Percentiles rank a stretch among this genome's conserved stretches.
Conservation (phyloP, 2,329 filamentous ascomycete species). For the Fusarium sambucinum region DNA sequence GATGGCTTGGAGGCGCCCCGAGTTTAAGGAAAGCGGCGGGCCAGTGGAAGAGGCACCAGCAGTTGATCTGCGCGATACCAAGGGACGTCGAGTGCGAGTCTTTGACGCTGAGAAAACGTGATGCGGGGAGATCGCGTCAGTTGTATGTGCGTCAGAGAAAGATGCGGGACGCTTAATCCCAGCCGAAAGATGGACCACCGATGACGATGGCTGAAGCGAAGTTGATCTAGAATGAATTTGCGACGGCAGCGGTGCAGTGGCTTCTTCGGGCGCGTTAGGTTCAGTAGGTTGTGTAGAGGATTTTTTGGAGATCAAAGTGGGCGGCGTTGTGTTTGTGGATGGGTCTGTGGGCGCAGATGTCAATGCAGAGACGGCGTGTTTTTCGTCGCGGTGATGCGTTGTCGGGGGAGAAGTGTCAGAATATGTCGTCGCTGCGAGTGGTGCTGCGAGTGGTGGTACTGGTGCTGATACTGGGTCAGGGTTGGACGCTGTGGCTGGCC, state of each 20-base stretch:
- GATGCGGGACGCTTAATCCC: conserved; percentile 46
- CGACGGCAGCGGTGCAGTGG: conserved; percentile 38
- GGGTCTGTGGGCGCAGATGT: conserved; percentile 30
- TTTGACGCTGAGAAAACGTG: conserved; percentile 47
- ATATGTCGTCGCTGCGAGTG: conserved; percentile 34
- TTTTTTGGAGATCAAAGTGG: conserved; percentile 21
- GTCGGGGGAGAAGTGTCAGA: conserved; percentile 44
- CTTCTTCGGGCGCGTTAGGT: conserved; percentile 26
- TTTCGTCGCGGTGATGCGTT: conserved; percentile 48
- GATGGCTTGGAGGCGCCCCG: conserved; percentile 51
- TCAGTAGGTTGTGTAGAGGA: conserved; percentile 19
- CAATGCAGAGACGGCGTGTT: conserved; percentile 42
- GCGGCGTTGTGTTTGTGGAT: conserved; percentile 23
- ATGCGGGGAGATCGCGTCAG: conserved; percentile 45
- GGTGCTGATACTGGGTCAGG: conserved; percentile 28
- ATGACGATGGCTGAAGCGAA: conserved; percentile 52
- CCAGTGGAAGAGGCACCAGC: conserved; percentile 51
- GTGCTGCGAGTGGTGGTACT: conserved; percentile 27
- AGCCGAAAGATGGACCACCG: conserved; percentile 41
- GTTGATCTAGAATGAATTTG: conserved; percentile 52
- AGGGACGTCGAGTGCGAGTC: conserved; percentile 55
- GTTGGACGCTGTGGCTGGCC: conserved; percentile 31
- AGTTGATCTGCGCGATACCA: conserved; percentile 55
- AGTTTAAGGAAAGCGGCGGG: conserved; percentile 50
- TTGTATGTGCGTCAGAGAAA: conserved; percentile 44